Evolutionary conservation across 495 filamentous ascomycete species (phyloP).

Genomic region (Viridothelium virens): DNA sequence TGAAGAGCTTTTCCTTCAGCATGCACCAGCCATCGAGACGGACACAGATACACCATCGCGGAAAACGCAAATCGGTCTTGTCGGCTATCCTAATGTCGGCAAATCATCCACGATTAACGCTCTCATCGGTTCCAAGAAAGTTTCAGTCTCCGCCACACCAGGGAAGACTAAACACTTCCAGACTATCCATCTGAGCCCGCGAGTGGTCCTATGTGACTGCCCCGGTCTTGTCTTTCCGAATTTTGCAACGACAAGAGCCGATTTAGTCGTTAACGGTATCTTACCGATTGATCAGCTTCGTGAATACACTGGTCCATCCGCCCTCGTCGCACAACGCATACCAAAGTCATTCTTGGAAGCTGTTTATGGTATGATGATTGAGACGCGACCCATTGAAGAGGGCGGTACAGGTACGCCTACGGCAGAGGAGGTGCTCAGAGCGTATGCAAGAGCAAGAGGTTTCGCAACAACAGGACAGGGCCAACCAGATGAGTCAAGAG

Average conservation of each 20-base stretch:
- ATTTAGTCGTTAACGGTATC: slow-evolving; percentile 91
- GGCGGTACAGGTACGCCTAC: slow-evolving; percentile 87
- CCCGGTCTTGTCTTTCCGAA: slow-evolving; percentile 98
- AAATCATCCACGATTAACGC: slow-evolving; percentile 99
- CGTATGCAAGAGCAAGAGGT: slow-evolving; percentile 82
- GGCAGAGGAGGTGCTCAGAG: slow-evolving; percentile 73
- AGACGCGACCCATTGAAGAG: slow-evolving; percentile 75
- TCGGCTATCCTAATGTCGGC: slow-evolving; percentile 98
- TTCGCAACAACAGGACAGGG: slow-evolving; percentile 82
- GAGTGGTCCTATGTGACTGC: slow-evolving; percentile 92
- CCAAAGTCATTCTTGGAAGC: slow-evolving; percentile 87
- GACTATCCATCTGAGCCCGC: slow-evolving; percentile 85
- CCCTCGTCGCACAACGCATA: slow-evolving; percentile 80
- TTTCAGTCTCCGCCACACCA: slow-evolving; percentile 93
- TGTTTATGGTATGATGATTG: slow-evolving; percentile 85
- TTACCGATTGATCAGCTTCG: slow-evolving; percentile 95
- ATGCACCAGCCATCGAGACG: slow-evolving; percentile 36
- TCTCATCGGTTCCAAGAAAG: slow-evolving; percentile 93
- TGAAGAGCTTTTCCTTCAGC: slow-evolving; percentile 71
- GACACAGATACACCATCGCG: slow-evolving; percentile 32
- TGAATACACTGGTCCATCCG: slow-evolving; percentile 83
- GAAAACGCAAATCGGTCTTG: slow-evolving; percentile 84
- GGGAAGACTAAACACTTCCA: slow-evolving; percentile 99
- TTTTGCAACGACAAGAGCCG: slow-evolving; percentile 92
- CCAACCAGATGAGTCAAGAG: slow-evolving; percentile 86